These are phyloP conservation scores for Sporothrix luriei DNA, from an alignment of 2,329 filamentous ascomycete genomes.

Conservation along the genomic window DNA sequence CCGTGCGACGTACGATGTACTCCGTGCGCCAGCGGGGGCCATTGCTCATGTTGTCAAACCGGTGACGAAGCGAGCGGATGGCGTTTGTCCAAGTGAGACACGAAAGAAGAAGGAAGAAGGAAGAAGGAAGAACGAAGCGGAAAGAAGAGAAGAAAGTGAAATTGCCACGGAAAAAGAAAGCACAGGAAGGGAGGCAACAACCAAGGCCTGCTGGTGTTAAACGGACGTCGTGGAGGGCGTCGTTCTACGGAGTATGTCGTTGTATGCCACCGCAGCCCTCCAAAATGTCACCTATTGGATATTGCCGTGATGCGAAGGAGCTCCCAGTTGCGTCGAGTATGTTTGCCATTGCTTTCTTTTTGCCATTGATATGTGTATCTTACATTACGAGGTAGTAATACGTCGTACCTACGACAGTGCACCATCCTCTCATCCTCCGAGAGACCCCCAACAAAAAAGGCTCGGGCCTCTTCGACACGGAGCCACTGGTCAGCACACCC, in stretches of 20 bases:
- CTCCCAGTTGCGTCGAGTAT: too few relatives aligned
- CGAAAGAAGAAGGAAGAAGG: too few relatives aligned
- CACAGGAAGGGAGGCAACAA: background rate
- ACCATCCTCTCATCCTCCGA: background rate
- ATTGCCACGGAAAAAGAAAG: constrained; percentile 2
- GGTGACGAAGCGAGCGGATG: background rate
- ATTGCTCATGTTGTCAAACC: background rate
- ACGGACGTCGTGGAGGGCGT: background rate
- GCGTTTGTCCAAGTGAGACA: background rate
- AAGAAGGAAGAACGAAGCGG: background rate
- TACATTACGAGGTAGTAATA: too few relatives aligned
- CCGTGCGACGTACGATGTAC: background rate
- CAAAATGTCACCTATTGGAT: too few relatives aligned
- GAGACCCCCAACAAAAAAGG: constrained; percentile 23
- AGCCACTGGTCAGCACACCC: background rate
- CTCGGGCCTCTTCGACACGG: background rate
- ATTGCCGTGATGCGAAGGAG: too few relatives aligned
- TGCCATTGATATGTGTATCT: too few relatives aligned
- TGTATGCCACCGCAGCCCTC: too few relatives aligned
- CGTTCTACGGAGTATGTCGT: background rate
- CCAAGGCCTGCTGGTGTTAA: background rate
- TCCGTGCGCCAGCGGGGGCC: background rate
- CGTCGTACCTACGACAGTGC: too few relatives aligned
- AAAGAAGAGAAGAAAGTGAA: background rate
- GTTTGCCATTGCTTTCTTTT: too few relatives aligned